Evolutionary conservation across 148 eudicot genomes (phyloP), one percentile per base, ranked within the genome.

Genomic region (Rhododendron simsii): DNA sequence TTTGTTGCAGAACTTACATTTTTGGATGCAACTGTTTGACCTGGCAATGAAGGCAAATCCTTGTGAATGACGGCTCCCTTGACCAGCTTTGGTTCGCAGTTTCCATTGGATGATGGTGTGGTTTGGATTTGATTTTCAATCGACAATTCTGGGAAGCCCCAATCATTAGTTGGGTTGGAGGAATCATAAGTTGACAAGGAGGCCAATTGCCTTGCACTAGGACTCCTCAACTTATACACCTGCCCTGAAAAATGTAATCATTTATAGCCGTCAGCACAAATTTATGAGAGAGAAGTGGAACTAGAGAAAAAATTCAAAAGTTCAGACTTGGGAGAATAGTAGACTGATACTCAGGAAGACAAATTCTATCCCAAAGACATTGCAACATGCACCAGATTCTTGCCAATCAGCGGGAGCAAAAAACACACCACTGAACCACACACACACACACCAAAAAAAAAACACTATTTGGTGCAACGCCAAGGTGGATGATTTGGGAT

Each of bases 151-250:
- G 98, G 98, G 86, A 93, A 98, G 74, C 96, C 95, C 98, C 98
- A 98, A 55, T 92, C 96, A 85, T 91, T 93, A 76, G 99, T 95
- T 83, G 98, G 99, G 85, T 98, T 92, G 41, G 99, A 95, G 81
- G 99, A 93, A 91, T 98, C 98, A 87, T 90, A 92, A 85, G 77
- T 83, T 50, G 95, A 87, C 85, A 94, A 84, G 13, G 95, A 91
- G 65, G 92, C 90, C 87, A 98, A 77, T 88, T 94, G 92, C 81
- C 88, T 87, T 57, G 87, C 89, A 89, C 92, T 94, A 48, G 99
- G 98, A 86, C 83, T 94, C 89, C 93, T 90, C 89, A 98, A 86
- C 89, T 91, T 95, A 86, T 98, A 98, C 51, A 95, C 88, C 90
- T 93, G 93, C 81, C 99, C 99, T 96, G 88, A 85, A 87, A 59